A percentile compares a stretch with the other conserved stretches of the same genome.
Conservation (phyloP, 202 grass and related monocot genomes). For the Tripidium arundinaceum region DNA sequence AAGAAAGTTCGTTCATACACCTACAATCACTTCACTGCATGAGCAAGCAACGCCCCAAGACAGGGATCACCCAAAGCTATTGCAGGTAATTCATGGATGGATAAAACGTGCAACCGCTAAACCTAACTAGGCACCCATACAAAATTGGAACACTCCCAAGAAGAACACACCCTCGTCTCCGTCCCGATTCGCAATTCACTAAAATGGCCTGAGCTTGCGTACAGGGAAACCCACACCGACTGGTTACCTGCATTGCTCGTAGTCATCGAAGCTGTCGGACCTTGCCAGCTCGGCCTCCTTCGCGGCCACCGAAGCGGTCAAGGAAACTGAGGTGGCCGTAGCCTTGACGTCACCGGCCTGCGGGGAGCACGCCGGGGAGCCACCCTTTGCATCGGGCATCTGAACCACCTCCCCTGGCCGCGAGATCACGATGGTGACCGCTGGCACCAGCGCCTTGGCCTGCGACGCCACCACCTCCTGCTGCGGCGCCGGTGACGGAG, state of each 20-base stretch:
- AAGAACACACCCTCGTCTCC: not conserved
- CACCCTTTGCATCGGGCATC: slow-evolving; percentile 27
- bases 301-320: no score
- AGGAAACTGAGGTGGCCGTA: slow-evolving; percentile 10
- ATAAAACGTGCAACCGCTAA: not conserved
- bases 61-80: not conserved
- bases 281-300: slow-evolving; percentile 46
- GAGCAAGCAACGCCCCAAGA: no score
- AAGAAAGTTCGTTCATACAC: no score
- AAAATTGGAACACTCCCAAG: not conserved
- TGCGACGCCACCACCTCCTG: no score
- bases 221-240: not conserved
- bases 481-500: no score
- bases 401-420: slow-evolving; percentile 33
- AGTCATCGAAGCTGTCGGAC: slow-evolving; percentile 62
- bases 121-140: not conserved
- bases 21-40: not conserved
- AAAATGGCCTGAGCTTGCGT: not conserved
- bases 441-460: not conserved
- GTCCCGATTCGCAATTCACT: not conserved
- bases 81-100: not conserved
- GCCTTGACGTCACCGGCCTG: slow-evolving; percentile 9
- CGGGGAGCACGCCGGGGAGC: not conserved
- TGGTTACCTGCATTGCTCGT: slow-evolving; percentile 86
- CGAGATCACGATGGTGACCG: slow-evolving; percentile 49